Evolutionary conservation across 116 monocot genomes (phyloP).

Genomic region (Cymodocea nodosa): DNA sequence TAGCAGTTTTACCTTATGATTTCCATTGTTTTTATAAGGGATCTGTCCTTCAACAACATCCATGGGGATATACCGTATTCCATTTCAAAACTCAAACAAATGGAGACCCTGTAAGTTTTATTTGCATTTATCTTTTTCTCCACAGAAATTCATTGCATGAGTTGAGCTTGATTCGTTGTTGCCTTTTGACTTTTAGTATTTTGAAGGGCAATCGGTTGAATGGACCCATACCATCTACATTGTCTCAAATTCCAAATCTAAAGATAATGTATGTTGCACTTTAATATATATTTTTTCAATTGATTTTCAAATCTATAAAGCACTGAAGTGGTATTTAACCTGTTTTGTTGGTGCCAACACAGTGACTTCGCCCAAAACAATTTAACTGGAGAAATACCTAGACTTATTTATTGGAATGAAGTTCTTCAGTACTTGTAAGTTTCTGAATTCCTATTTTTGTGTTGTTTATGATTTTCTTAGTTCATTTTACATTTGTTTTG

Average conservation of each 20-base stretch:
- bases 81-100: slow-evolving; percentile 75
- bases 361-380: slow-evolving; percentile 94
- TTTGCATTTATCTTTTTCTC: too few species aligned
- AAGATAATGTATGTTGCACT: slow-evolving; percentile 56
- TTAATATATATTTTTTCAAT: neutral
- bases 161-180: neutral
- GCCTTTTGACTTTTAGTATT: slow-evolving; percentile 24
- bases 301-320: neutral
- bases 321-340: neutral
- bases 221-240: slow-evolving; percentile 87
- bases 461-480: neutral
- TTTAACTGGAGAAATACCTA: slow-evolving; percentile 78
- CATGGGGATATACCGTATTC: slow-evolving; percentile 89
- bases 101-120: slow-evolving; percentile 69
- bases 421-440: slow-evolving; percentile 85
- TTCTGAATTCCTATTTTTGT: neutral
- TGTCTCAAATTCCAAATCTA: slow-evolving; percentile 88
- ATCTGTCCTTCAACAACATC: slow-evolving; percentile 78
- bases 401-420: slow-evolving; percentile 97
- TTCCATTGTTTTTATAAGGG: slow-evolving; percentile 21
- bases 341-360: neutral
- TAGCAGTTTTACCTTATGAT: neutral
- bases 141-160: too few species aligned
- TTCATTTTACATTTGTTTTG: neutral
- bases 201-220: slow-evolving; percentile 82